phyloP scores from a whole-genome alignment of 768 basidiomycete species.

The Boletus eberwhitei region DNA sequence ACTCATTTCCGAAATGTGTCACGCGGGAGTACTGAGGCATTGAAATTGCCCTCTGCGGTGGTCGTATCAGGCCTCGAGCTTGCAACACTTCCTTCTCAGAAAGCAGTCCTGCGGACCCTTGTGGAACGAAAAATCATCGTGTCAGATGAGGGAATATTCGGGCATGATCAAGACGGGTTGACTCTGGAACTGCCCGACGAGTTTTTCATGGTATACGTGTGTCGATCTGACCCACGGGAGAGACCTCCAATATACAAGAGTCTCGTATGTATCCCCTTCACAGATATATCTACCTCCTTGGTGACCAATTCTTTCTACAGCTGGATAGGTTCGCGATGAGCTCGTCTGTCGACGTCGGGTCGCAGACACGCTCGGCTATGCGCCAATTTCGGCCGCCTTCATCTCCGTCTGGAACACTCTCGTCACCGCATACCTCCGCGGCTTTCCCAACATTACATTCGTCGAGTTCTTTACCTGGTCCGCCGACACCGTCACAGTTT shows the following conservation, averaged over 20 bases:
- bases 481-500: slow-evolving; percentile 22
- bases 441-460: slow-evolving; percentile 17
- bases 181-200: slow-evolving; percentile 48
- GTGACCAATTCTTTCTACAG: slow-evolving; percentile 35
- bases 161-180: slow-evolving; percentile 25
- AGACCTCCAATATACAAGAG: slow-evolving; percentile 62
- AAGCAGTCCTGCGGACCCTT: slow-evolving; percentile 52
- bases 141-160: slow-evolving; percentile 18
- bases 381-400: slow-evolving; percentile 34
- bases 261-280: slow-evolving; percentile 47
- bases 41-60: slow-evolving; percentile 52
- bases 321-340: slow-evolving; percentile 81
- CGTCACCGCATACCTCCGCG: slow-evolving; percentile 33
- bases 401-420: slow-evolving; percentile 22
- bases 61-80: slow-evolving; percentile 73
- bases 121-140: slow-evolving; percentile 49
- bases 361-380: slow-evolving; percentile 34
- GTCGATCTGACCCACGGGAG: slow-evolving; percentile 59
- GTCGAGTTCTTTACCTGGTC: slow-evolving; percentile 20
- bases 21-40: slow-evolving; percentile 15
- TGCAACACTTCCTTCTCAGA: slow-evolving; percentile 51
- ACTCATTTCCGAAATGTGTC: slow-evolving; percentile 12
- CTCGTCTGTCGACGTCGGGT: slow-evolving; percentile 51
- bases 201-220: slow-evolving; percentile 74
- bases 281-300: neutral